These are phyloP conservation scores for Glycine latifolia DNA, from an alignment of 306 rosid genomes.

Conservation along the genomic window DNA sequence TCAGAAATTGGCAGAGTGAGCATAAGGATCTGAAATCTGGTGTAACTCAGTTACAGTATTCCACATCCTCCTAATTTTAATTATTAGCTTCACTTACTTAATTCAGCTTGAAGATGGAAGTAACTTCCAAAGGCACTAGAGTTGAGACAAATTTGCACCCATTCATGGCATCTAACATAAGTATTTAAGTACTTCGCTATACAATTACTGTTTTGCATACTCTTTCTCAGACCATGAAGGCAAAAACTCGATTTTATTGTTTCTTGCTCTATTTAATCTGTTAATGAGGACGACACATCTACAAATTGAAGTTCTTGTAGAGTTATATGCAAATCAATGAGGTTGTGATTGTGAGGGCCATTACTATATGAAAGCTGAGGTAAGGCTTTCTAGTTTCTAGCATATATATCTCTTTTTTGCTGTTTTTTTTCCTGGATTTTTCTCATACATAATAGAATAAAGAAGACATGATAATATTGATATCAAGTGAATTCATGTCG, in stretches of 20 bases:
- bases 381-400: slow-evolving; percentile 27
- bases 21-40: slow-evolving; percentile 44
- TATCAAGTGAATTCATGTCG: slow-evolving; percentile 27
- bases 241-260: slow-evolving; percentile 27
- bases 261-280: too few species aligned
- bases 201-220: slow-evolving; percentile 35
- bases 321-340: slow-evolving; percentile 33
- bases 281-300: slow-evolving; percentile 25
- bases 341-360: slow-evolving; percentile 25
- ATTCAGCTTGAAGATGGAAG: slow-evolving; percentile 29
- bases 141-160: slow-evolving; percentile 47
- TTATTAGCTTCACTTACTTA: slow-evolving; percentile 38
- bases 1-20: slow-evolving; percentile 40
- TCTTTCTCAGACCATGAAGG: slow-evolving; percentile 37
- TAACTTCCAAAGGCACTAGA: slow-evolving; percentile 45
- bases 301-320: slow-evolving; percentile 33
- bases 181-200: slow-evolving; percentile 11
- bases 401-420: neutral
- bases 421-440: slow-evolving; percentile 17
- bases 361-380: slow-evolving; percentile 48
- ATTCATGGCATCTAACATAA: neutral
- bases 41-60: slow-evolving; percentile 42
- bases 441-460: neutral
- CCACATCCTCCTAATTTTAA: slow-evolving; percentile 40
- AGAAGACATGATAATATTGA: neutral